Percentiles rank a stretch among this genome's conserved stretches.
phyloP scores from a whole-genome alignment of 164 flowering plant genomes.

The Buxus sempervirens region DNA sequence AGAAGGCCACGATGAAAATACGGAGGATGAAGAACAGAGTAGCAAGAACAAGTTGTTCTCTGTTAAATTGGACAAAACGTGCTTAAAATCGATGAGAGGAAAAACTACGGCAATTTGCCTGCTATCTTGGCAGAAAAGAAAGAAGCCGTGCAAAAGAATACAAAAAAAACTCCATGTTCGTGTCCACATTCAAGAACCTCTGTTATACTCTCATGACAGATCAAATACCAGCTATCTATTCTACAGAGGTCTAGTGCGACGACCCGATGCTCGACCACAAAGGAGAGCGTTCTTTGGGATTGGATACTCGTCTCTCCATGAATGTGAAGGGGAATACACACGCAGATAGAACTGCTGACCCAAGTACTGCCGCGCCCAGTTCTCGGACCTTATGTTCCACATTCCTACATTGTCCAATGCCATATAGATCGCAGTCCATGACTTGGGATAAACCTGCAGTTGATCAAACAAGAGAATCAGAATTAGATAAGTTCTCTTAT shows the following conservation, averaged over 20 bases:
- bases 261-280: constrained; percentile 74
- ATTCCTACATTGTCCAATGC: constrained; percentile 87
- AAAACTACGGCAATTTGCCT: background rate
- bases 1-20: too few species aligned
- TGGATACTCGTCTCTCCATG: constrained; percentile 82
- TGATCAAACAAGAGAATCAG: background rate
- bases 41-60: background rate
- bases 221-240: constrained; percentile 19
- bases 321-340: constrained; percentile 61
- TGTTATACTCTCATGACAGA: background rate
- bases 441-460: constrained; percentile 70
- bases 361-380: constrained; percentile 82
- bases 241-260: constrained; percentile 31
- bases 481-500: background rate
- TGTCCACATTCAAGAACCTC: background rate
- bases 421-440: constrained; percentile 86
- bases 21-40: background rate
- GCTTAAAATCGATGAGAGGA: too few species aligned
- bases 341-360: constrained; percentile 92
- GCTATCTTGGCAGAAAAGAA: background rate
- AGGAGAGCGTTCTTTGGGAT: constrained; percentile 76
- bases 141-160: background rate
- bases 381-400: constrained; percentile 89
- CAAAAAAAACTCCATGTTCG: too few species aligned
- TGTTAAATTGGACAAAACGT: constrained; percentile 8